Evolutionary conservation across 2,329 filamentous ascomycete genomes (phyloP).

Genomic region (Alternaria ethzedia): DNA sequence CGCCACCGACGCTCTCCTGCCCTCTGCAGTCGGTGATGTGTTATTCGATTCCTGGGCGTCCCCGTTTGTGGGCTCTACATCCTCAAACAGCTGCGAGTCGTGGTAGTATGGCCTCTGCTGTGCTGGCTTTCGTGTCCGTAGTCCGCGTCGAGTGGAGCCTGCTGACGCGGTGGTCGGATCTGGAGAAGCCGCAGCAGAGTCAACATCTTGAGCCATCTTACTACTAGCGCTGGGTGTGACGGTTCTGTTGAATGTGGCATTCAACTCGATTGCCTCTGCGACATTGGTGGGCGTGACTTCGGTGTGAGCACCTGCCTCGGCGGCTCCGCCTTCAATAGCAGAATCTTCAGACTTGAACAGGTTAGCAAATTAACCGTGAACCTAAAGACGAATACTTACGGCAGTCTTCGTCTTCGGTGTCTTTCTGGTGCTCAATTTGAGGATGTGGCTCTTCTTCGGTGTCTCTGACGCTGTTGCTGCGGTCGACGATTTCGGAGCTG

Average conservation of each 20-base stretch:
- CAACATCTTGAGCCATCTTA: slow-evolving; percentile 2
- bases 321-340: slow-evolving; percentile 8
- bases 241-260: slow-evolving; percentile 4
- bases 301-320: slow-evolving; percentile 11
- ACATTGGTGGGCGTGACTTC: slow-evolving; percentile 9
- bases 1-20: slow-evolving; percentile 20
- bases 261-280: neutral
- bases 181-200: slow-evolving; percentile 28
- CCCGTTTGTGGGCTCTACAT: slow-evolving; percentile 12
- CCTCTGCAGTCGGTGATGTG: slow-evolving; percentile 7
- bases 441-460: slow-evolving; percentile 30
- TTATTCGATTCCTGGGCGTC: slow-evolving; percentile 6
- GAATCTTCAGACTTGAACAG: slow-evolving; percentile 28
- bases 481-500: slow-evolving; percentile 20
- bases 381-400: slow-evolving; percentile 18
- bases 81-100: slow-evolving; percentile 41
- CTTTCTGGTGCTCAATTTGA: slow-evolving; percentile 27
- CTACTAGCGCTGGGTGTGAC: slow-evolving; percentile 1
- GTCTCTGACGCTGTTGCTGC: slow-evolving; percentile 14
- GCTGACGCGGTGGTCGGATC: slow-evolving; percentile 25
- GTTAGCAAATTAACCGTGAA: slow-evolving; percentile 8
- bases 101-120: slow-evolving; percentile 46
- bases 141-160: slow-evolving; percentile 33
- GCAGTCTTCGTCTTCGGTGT: slow-evolving; percentile 31
- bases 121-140: slow-evolving; percentile 43